A percentile compares a stretch with the other conserved stretches of the same genome.
phyloP scores from a whole-genome alignment of 2,329 filamentous ascomycete genomes.

The Calonectria pteridis region DNA sequence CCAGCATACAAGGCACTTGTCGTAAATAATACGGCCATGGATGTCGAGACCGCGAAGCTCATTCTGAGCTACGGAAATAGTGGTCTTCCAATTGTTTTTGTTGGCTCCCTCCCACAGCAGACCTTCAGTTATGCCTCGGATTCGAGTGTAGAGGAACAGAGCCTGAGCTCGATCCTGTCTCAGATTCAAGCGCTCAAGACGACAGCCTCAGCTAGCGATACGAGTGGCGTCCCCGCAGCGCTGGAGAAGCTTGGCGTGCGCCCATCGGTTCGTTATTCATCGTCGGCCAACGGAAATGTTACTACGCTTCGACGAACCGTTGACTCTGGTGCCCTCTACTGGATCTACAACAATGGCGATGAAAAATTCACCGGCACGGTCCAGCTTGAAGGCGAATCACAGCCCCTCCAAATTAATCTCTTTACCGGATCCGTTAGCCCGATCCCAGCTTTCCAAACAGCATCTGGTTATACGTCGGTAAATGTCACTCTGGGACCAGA shows the following conservation, averaged over 20 bases:
- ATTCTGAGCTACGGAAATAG: not conserved
- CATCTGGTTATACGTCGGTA: not conserved
- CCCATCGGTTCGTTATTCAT: not conserved
- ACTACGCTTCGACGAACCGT: not conserved
- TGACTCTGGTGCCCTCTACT: not conserved
- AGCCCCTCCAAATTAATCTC: not conserved
- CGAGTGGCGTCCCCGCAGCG: not conserved
- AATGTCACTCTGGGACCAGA: not conserved
- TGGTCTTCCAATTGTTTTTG: not conserved
- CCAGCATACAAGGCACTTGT: not conserved
- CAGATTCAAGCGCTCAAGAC: not conserved
- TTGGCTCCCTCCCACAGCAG: not conserved
- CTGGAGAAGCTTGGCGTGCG: not conserved
- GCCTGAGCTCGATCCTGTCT: not conserved
- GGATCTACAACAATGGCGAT: not conserved
- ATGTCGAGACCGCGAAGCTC: not conserved
- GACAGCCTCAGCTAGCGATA: not conserved
- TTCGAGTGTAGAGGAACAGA: not conserved
- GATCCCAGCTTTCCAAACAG: not conserved
- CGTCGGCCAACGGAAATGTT: not conserved
- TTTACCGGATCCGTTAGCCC: not conserved
- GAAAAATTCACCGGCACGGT: not conserved
- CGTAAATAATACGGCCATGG: not conserved
- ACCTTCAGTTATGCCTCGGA: not conserved
- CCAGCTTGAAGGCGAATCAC: not conserved